Evolutionary conservation across 2,329 filamentous ascomycete genomes (phyloP), one percentile per base, ranked within the genome.

Genomic region (Elsinoe fawcettii): DNA sequence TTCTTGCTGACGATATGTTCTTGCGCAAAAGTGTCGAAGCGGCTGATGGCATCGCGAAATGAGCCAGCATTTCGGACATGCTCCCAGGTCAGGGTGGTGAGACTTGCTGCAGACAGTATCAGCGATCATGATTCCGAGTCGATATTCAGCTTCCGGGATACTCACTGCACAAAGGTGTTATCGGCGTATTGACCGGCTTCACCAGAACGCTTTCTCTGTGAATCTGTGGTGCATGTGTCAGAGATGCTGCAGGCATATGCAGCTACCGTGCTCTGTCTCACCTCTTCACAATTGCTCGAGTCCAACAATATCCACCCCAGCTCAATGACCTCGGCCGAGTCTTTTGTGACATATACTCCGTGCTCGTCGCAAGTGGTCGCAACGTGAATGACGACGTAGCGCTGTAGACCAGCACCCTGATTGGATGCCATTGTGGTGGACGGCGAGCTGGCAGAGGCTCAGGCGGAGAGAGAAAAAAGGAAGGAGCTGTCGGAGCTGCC

Each of bases 361-460:
- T 99, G 93, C 74, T 99, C 93, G 74, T 99, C 93, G 76, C 93
- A 99, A 65, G 93, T 99, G 34, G 93, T 99, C 63, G 93, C 93
- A 69, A 97, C 92, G 75, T 99, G 93, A 72, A 97, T 96, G 69
- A 99, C 89, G 64, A 96, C 87, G 76, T 96, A 99, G 73, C 92
- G 88, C 77, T 99, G 93, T 75, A 96, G 58, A 46, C 47, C 56
- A 49, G 58, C 60, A 56, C 60, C 56, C 43, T 59, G 60, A 34
- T 56, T 56, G 16, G 54, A 56, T 12, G 54, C 32, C 54, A 56
- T 56, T 46, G 53, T 34, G 44, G 53, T 36, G 22, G 12, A 36
- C 18, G 9, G 54, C 54, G 54, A 56, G 54, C 54, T 56, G 27
- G 54, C 54, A 56, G 54, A 49, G 54, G 54, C 54, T 56, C 54